These are phyloP conservation scores for Citrullus colocynthis DNA, from an alignment of 306 rosid genomes.

Conservation along the genomic window DNA sequence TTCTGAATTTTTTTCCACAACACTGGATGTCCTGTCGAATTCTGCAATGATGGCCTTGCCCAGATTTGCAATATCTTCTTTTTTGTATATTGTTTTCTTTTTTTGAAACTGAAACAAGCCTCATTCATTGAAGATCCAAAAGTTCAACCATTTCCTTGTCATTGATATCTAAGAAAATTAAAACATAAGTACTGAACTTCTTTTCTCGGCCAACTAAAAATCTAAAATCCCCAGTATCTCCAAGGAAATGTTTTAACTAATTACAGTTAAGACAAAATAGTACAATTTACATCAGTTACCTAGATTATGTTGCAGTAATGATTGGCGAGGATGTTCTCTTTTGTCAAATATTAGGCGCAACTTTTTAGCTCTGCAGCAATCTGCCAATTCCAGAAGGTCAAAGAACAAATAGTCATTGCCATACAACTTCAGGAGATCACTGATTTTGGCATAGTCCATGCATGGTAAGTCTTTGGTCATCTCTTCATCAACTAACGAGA, in stretches of 20 bases:
- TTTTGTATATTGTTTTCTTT: neutral
- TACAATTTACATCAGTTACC: constrained; percentile 26
- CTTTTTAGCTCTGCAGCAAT: constrained; percentile 80
- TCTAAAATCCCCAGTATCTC: neutral
- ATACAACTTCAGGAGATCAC: constrained; percentile 56
- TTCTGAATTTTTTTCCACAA: neutral
- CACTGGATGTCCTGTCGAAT: neutral
- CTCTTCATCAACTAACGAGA: constrained; percentile 78
- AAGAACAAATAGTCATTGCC: constrained; percentile 69
- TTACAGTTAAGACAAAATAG: neutral
- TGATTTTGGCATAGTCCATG: constrained; percentile 76
- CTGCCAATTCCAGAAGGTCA: constrained; percentile 97
- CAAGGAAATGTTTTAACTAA: neutral
- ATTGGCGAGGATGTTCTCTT: constrained; percentile 90
- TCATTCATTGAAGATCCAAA: neutral
- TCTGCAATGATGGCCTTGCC: neutral
- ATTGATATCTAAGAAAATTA: neutral
- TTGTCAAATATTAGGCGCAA: constrained; percentile 81
- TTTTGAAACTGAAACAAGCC: no score
- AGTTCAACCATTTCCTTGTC: neutral
- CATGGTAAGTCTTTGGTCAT: constrained; percentile 82
- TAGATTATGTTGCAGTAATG: constrained; percentile 88
- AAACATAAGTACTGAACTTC: neutral
- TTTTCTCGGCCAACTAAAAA: neutral
- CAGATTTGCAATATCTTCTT: neutral